These are phyloP conservation scores for Penicillium sp. DNA, from an alignment of 2,329 filamentous ascomycete species.

Conservation along the genomic window DNA sequence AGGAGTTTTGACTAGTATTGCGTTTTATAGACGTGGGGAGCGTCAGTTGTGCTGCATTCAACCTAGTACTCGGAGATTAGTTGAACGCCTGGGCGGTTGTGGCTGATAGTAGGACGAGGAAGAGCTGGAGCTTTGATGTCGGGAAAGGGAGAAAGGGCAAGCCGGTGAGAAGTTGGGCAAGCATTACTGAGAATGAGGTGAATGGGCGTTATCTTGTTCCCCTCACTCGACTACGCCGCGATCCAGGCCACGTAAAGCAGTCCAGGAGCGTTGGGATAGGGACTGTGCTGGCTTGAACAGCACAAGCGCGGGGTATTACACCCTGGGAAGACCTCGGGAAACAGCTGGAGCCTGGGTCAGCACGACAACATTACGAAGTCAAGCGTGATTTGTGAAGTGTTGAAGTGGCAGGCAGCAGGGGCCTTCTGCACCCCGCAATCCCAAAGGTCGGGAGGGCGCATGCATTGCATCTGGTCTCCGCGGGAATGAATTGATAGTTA, in stretches of 20 bases:
- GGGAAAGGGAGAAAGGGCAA: constrained; percentile 2
- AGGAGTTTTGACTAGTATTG: neutral
- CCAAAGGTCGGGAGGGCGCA: neutral
- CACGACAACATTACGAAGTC: neutral
- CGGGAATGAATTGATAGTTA: neutral
- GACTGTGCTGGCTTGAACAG: constrained; percentile 6
- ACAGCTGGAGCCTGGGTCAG: neutral
- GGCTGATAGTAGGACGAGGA: constrained; percentile 10
- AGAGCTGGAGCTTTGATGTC: constrained; percentile 1
- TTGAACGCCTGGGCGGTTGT: constrained; percentile 12
- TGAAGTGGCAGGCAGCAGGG: constrained; percentile 14
- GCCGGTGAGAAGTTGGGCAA: neutral
- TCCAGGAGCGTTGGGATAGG: constrained; percentile 7
- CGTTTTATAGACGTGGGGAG: neutral
- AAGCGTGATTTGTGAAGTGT: constrained; percentile 4
- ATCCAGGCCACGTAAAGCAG: neutral
- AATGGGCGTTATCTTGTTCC: neutral
- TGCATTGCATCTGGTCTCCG: constrained; percentile 7
- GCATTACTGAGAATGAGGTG: neutral
- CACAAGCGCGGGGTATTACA: constrained; percentile 6
- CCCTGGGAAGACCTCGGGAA: neutral
- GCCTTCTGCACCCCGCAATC: constrained; percentile 26
- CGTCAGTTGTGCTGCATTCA: constrained; percentile 2
- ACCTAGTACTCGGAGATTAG: neutral
- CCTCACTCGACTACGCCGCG: neutral